Evolutionary conservation across 148 eudicot species (phyloP).

Genomic region (Rhododendron henanense): DNA sequence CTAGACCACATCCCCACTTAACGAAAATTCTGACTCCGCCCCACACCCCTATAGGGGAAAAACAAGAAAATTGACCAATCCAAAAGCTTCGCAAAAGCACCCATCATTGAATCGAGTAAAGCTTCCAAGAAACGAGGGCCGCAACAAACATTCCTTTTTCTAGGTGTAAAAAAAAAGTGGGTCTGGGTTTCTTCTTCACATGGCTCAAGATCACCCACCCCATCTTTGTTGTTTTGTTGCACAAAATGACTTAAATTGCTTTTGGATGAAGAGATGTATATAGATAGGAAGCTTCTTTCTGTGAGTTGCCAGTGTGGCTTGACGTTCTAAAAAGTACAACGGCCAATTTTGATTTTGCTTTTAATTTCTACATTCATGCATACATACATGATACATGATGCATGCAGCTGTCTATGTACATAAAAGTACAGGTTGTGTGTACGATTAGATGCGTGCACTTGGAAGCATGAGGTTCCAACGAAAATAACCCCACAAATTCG

Average conservation of each 20-base stretch:
- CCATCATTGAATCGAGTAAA: not conserved
- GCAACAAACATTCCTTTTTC: slow-evolving; percentile 4
- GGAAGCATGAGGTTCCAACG: not conserved
- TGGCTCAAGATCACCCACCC: not conserved
- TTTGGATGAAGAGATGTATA: not conserved
- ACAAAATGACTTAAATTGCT: not conserved
- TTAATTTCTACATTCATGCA: not conserved
- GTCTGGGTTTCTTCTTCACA: not conserved
- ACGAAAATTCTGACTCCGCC: not conserved
- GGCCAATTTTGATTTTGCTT: not conserved
- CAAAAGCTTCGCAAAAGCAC: not conserved
- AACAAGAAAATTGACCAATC: not conserved
- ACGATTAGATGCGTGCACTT: not conserved
- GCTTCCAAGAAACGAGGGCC: not conserved
- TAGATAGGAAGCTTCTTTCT: not conserved
- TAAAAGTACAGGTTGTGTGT: not conserved
- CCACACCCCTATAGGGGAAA: not conserved
- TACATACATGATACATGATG: not conserved
- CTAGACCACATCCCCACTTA: not conserved
- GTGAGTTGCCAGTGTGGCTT: not conserved
- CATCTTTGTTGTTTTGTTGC: not conserved
- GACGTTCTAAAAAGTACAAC: not conserved
- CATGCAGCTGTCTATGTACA: not conserved
- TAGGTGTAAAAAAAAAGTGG: not conserved
- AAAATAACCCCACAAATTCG: not conserved